Evolutionary conservation across 2,329 filamentous ascomycete species (phyloP).

Genomic region (Hawksworthiomyces lignivorus): DNA sequence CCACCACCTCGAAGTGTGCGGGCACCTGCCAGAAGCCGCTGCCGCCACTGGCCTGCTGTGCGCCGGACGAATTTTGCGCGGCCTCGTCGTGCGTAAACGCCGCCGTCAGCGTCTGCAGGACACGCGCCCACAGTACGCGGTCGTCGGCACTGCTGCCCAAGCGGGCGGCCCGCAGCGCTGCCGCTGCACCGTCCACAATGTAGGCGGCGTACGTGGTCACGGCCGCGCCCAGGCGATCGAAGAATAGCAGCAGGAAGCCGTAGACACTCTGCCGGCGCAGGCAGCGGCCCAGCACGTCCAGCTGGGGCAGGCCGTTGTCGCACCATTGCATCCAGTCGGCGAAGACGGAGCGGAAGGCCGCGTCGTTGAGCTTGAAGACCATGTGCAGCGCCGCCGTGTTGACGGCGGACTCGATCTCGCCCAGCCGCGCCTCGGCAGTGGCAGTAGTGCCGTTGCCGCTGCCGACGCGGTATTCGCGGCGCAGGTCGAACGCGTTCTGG

Average conservation of each 20-base stretch:
- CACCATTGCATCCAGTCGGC: constrained; percentile 79
- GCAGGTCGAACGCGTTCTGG: constrained; percentile 55
- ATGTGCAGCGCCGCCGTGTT: constrained; percentile 75
- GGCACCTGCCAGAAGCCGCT: constrained; percentile 79
- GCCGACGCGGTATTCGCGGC: constrained; percentile 35
- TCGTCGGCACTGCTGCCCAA: constrained; percentile 40
- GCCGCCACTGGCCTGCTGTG: not conserved
- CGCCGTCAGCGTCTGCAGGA: constrained; percentile 63
- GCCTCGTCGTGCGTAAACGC: constrained; percentile 87
- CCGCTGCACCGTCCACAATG: constrained; percentile 66
- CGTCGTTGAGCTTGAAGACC: constrained; percentile 95
- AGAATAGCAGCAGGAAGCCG: constrained; percentile 72
- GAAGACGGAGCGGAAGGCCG: constrained; percentile 87
- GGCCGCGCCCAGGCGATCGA: constrained; percentile 81
- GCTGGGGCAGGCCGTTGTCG: constrained; percentile 50
- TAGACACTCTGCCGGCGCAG: constrained; percentile 70
- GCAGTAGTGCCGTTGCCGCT: not conserved
- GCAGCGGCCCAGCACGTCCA: constrained; percentile 48
- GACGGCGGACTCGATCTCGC: constrained; percentile 54
- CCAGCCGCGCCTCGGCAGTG: constrained; percentile 38
- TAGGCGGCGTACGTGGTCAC: constrained; percentile 89
- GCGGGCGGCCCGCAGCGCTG: constrained; percentile 45
- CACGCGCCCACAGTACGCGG: constrained; percentile 56
- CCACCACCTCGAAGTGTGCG: constrained; percentile 70
- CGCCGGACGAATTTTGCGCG: no score